Evolutionary conservation across 169 alveolate species (phyloP), one percentile per base, ranked within the genome.

Genomic region (Plasmodium berghei): DNA sequence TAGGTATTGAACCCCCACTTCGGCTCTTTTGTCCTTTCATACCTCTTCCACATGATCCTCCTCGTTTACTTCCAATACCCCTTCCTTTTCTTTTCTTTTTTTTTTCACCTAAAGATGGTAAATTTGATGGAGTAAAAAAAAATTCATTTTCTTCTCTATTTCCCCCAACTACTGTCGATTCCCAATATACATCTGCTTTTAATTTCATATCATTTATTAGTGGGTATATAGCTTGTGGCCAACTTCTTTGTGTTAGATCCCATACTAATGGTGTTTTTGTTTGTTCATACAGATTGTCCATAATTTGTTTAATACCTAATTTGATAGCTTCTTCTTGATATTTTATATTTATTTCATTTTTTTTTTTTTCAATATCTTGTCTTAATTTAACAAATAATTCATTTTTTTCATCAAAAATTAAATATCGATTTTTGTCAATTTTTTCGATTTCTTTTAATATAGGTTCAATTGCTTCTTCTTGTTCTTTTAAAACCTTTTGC

Each of bases 21-120:
- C 96, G 52, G 86, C 93, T 94, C 63, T 92, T 93, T 87, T 93
- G 96, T 24, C 96, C 96, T 63, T 93, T 93, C 91, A 93, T 89
- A 8, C 96, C 96, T 34, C 96, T 55, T 26, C 93, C 91, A 9
- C 93, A 92, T 12, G 95, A 92, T 46, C 96, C 96, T 12, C 96
- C 96, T 62, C 92, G 73, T 40, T 93, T 93, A 85, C 93, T 88
- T 3, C 96, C 96, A 49, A 92, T 94, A n/a, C 96, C 96, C 16
- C 96, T 80, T 42, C 96, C 96, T 34, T 92, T 88, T 34, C 96
- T 89, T 87, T 80, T 93, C 70, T 87, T 91, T 45, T 87, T 87
- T 73, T 93, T 93, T 71, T 90, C 92, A 9, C 93, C 94, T 26
- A 91, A 49, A 10, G 88, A 54, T 16, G 96, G 96, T 74, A 93